Evolutionary conservation across 2,329 filamentous ascomycete species (phyloP).

Genomic region (Aspergillus caelatus): DNA sequence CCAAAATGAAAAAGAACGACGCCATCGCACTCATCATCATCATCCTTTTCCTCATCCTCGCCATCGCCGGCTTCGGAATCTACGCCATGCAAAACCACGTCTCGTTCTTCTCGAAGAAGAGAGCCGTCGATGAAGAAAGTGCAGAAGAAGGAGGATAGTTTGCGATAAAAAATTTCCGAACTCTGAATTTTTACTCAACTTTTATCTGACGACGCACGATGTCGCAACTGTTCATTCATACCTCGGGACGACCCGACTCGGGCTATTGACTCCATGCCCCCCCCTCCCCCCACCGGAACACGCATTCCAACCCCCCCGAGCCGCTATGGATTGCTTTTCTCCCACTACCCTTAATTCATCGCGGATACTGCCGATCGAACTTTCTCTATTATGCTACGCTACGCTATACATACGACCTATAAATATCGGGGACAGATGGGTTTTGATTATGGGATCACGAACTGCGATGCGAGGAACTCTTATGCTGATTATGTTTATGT

Average conservation of each 20-base stretch:
- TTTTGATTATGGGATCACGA: neutral
- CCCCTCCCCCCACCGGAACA: too few relatives aligned
- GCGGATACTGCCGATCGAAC: neutral
- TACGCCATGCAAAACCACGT: conserved; percentile 38
- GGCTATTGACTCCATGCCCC: too few relatives aligned
- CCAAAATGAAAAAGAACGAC: conserved; percentile 48
- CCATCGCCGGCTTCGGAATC: conserved; percentile 43
- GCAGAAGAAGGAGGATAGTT: conserved; percentile 22
- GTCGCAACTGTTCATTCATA: neutral
- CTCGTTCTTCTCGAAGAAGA: conserved; percentile 32
- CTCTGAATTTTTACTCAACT: neutral
- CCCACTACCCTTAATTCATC: neutral
- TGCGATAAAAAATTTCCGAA: neutral
- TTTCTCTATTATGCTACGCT: neutral
- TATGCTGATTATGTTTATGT: neutral
- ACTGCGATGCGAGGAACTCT: neutral
- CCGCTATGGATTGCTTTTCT: too few relatives aligned
- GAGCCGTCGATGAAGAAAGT: conserved; percentile 36
- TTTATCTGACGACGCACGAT: neutral
- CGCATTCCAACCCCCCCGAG: too few relatives aligned
- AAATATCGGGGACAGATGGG: too few relatives aligned
- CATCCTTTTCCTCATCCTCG: conserved; percentile 51
- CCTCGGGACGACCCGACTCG: neutral
- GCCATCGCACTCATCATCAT: conserved; percentile 55
- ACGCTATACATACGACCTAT: neutral